Evolutionary conservation across 2,329 filamentous ascomycete genomes (phyloP).

Genomic region (Emericellopsis atlantica): DNA sequence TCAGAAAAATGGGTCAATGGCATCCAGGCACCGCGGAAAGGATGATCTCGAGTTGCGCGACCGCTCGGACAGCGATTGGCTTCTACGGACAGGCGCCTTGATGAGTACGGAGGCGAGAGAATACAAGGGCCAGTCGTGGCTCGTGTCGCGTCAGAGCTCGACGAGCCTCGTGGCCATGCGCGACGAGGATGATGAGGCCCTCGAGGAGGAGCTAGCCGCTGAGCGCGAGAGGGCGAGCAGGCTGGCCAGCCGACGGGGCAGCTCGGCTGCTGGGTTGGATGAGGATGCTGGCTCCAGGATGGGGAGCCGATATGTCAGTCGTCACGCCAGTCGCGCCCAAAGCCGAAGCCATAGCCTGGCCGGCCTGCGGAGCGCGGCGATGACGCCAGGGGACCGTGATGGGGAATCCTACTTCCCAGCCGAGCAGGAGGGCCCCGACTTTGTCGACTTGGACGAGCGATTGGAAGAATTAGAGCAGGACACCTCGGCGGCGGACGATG

Average conservation of each 20-base stretch:
- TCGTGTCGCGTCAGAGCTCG: conserved; percentile 51
- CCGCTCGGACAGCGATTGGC: conserved; percentile 47
- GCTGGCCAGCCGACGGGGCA: conserved; percentile 33
- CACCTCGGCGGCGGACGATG: conserved; percentile 42
- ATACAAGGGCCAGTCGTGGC: conserved; percentile 57
- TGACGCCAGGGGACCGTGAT: conserved; percentile 24
- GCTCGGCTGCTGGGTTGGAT: conserved; percentile 23
- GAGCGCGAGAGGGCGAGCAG: conserved; percentile 36
- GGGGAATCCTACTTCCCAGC: conserved; percentile 31
- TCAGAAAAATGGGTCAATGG: conserved; percentile 7
- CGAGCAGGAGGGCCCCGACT: conserved; percentile 41
- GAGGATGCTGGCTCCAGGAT: conserved; percentile 11
- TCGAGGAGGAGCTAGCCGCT: conserved; percentile 36
- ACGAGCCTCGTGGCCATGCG: conserved; percentile 43
- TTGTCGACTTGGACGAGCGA: conserved; percentile 48
- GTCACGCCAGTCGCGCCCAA: conserved; percentile 32
- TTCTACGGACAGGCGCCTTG: conserved; percentile 48
- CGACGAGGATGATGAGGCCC: conserved; percentile 37
- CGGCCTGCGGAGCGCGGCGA: conserved; percentile 22
- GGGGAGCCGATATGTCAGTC: conserved; percentile 21
- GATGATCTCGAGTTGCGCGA: conserved; percentile 19
- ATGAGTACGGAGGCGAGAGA: conserved; percentile 51
- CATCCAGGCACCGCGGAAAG: conserved; percentile 16
- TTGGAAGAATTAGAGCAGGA: conserved; percentile 41
- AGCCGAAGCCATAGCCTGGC: conserved; percentile 28